A percentile compares a stretch with the other conserved stretches of the same genome.
phyloP scores from a whole-genome alignment of 2,329 filamentous ascomycete genomes.

The Triangularia setosa region DNA sequence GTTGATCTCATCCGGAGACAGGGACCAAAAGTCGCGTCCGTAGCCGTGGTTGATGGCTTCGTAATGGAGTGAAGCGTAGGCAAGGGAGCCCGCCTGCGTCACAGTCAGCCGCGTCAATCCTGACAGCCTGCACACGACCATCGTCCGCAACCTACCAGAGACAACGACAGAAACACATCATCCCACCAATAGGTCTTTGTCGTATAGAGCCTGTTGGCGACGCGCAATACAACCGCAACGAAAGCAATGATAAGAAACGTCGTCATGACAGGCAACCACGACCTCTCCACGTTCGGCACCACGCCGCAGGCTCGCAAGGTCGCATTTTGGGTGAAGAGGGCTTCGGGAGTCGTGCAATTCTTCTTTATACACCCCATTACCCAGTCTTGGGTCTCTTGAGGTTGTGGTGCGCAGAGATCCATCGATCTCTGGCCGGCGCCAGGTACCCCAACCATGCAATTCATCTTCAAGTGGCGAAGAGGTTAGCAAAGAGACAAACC shows the following conservation, averaged over 20 bases:
- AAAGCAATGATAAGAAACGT: background rate
- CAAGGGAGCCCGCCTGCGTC: background rate
- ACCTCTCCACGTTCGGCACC: background rate
- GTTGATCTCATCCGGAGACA: constrained; percentile 37
- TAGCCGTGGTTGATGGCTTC: background rate
- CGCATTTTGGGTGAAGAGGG: background rate
- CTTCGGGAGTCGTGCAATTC: background rate
- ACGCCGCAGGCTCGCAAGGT: constrained; percentile 2
- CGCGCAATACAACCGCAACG: background rate
- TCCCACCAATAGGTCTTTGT: constrained; percentile 6
- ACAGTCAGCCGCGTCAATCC: background rate
- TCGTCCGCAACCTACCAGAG: background rate
- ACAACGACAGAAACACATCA: constrained; percentile 3
- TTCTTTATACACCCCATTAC: background rate
- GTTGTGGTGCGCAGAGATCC: background rate
- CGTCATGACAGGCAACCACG: background rate
- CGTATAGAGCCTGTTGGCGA: background rate
- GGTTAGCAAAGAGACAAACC: background rate
- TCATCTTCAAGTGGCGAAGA: background rate
- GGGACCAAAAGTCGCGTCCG: constrained; percentile 36
- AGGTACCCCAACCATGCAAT: background rate
- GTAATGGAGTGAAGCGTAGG: background rate
- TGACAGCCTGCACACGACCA: background rate
- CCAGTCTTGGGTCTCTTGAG: background rate
- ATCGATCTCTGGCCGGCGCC: too few species aligned